Base-by-base conservation (phyloP, 2,329 filamentous ascomycete species). In the Peltaster fructicola region DNA sequence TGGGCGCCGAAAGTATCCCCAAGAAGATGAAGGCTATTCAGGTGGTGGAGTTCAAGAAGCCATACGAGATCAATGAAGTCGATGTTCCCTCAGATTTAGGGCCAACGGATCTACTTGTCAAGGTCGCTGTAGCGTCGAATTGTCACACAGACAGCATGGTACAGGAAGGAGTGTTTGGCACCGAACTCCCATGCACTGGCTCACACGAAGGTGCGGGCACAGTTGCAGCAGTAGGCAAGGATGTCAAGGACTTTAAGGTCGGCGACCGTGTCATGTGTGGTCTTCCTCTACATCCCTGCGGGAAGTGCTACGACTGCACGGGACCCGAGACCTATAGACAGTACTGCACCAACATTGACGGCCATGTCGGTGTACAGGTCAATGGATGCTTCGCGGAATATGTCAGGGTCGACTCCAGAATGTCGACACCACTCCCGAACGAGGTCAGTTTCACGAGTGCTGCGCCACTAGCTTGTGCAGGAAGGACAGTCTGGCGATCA, bases 131-230 rank as follows among this genome's bases (percentile, higher is more conserved):
- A 9, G 66, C 63, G 7, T 68, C 63, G 1, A 58, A 69, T 39
- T 73, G 68, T 49, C 68, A 73, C 49, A 72, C 68, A 1, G 68
- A 73, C 47, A 45, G 46, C 31, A 66, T 71, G 61, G 63, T 69
- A 4, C 36, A 39, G 5, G 38, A 50, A 2, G 67, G 67, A 23
- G 44, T 55, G 22, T 61, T 71, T 41, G 44, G 41, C 5, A 53
- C 55, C 0, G 27, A 43, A 3, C 50, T 71, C 1, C 66, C 67
- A 0, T 52, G 54, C 29, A 68, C 56, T 6, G 62, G 53, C 5
- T 70, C 62, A 0, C 65, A 69, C 40, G 65, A 72, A 44, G 64
- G 63, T 10, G 48, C 61, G 9, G 65, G 65, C 10, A 65, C 64
- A 10, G 54, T 70, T 24, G 59, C 59, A 6, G 52, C 56, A 1